These are phyloP conservation scores for Neonectria punicea DNA, from an alignment of 2,329 filamentous ascomycete species.

Conservation along the genomic window DNA sequence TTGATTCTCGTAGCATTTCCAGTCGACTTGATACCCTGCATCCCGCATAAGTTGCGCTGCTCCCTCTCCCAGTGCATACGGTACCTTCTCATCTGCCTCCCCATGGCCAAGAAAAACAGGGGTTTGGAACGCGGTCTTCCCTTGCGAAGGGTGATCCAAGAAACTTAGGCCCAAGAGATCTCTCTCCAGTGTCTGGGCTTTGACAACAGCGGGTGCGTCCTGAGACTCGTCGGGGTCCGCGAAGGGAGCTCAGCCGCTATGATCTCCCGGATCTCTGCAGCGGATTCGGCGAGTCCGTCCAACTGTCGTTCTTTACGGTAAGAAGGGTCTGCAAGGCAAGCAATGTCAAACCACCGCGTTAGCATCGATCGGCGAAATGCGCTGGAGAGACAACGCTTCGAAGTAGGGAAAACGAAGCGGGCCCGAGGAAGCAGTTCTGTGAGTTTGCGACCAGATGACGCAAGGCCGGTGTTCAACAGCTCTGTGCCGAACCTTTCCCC, in stretches of 20 bases:
- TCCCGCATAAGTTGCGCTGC: no score
- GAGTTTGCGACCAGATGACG: slow-evolving; percentile 41
- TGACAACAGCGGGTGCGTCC: slow-evolving; percentile 24
- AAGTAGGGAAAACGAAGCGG: slow-evolving; percentile 64
- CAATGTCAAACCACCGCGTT: slow-evolving; percentile 64
- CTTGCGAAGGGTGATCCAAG: slow-evolving; percentile 22
- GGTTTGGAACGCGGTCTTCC: slow-evolving; percentile 34
- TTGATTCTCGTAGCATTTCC: no score
- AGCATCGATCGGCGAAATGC: slow-evolving; percentile 55
- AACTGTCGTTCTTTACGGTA: slow-evolving; percentile 55
- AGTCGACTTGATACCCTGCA: no score
- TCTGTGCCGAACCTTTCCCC: slow-evolving; percentile 47
- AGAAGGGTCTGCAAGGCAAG: slow-evolving; percentile 51
- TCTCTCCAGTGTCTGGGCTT: slow-evolving; percentile 45
- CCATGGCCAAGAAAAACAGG: slow-evolving; percentile 58
- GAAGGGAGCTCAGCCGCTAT: slow-evolving; percentile 49
- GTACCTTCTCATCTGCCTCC: slow-evolving; percentile 54
- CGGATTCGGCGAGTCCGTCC: slow-evolving; percentile 56
- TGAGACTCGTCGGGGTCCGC: slow-evolving; percentile 17
- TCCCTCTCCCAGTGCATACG: slow-evolving; percentile 44
- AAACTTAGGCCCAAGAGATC: slow-evolving; percentile 44
- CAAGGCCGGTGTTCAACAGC: slow-evolving; percentile 43
- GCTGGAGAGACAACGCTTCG: slow-evolving; percentile 55
- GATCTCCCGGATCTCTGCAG: slow-evolving; percentile 47
- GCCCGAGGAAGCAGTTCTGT: slow-evolving; percentile 50